These are phyloP conservation scores for Mimosa bimucronata DNA, from an alignment of 306 rosid species.

Conservation along the genomic window DNA sequence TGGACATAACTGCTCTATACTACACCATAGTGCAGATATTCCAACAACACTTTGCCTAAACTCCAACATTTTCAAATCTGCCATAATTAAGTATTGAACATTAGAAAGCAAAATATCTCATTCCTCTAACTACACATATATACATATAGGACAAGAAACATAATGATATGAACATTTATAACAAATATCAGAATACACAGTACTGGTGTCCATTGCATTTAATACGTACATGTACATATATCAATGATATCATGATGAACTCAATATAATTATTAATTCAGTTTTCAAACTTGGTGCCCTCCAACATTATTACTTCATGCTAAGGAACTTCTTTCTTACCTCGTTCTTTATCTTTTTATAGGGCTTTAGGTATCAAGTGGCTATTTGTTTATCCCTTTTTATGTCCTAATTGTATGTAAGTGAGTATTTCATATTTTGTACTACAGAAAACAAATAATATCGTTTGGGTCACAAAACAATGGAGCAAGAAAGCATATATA, in stretches of 20 bases:
- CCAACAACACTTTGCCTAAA: constrained; percentile 55
- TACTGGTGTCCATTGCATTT: not conserved
- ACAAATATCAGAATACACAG: not conserved
- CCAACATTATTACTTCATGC: not conserved
- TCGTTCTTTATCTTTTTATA: too few relatives aligned
- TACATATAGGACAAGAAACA: not conserved
- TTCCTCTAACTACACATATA: not conserved
- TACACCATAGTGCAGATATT: constrained; percentile 44
- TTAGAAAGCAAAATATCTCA: not conserved
- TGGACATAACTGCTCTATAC: constrained; percentile 34
- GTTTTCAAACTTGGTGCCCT: not conserved
- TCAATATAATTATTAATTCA: not conserved
- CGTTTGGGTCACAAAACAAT: not conserved
- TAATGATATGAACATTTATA: not conserved
- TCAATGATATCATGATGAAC: not conserved
- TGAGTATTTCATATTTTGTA: not conserved
- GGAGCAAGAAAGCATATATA: not conserved
- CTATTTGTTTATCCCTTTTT: not conserved
- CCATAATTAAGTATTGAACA: not conserved
- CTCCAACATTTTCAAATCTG: constrained; percentile 43
- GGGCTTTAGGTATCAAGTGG: too few relatives aligned
- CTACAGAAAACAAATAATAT: not conserved
- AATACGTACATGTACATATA: not conserved
- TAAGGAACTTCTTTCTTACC: not conserved
- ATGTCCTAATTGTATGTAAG: not conserved